Evolutionary conservation across 2,329 filamentous ascomycete genomes (phyloP), one percentile per base, ranked within the genome.

Genomic region (Calycina herbarum): DNA sequence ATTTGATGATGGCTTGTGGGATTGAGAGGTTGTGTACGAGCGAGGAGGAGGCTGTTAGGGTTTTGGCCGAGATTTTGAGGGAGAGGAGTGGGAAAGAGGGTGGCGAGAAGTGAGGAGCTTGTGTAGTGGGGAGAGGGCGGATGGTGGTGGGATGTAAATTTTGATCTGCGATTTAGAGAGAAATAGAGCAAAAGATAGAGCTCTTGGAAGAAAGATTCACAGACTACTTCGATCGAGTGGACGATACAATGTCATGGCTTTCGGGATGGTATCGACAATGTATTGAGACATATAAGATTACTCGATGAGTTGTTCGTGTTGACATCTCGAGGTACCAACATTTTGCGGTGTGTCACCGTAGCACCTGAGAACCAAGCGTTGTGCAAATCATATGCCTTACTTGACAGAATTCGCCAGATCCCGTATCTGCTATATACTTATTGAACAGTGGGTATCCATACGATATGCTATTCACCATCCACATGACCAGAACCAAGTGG

Each of bases 1-100:
- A 73, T 61, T 59, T 73, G 59, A 73, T 73, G 71, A 66, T 73
- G 45, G 51, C 63, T 29, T 71, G 70, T 65, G 70, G 69, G 7
- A 57, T 70, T 33, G 66, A 71, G 38, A 65, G 56, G 35, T 35
- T 71, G n/a, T 71, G 68, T 61, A n/a, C 11, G 13, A 65, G 66
- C 3, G 70, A 68, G 20, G 70, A 73, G 45, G 71, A 73, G 58
- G 71, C 66, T 7, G 54, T 72, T n/a, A 31, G 56, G 61, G 62
- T 48, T 31, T 58, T 68, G 45, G 65, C 57, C 5, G 68, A 67
- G 24, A 48, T 67, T 13, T 67, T 69, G 48, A 62, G 42, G 59
- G 38, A n/a, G 38, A 61, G 24, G 59, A 57, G 15, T 33, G 11
- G 29, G 27, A 29, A 6, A 7, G 11, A 17, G 40, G 24, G 29